A percentile compares a stretch with the other conserved stretches of the same genome.
Conservation (phyloP, 2,329 filamentous ascomycete genomes). For the Sporothrix phasma region DNA sequence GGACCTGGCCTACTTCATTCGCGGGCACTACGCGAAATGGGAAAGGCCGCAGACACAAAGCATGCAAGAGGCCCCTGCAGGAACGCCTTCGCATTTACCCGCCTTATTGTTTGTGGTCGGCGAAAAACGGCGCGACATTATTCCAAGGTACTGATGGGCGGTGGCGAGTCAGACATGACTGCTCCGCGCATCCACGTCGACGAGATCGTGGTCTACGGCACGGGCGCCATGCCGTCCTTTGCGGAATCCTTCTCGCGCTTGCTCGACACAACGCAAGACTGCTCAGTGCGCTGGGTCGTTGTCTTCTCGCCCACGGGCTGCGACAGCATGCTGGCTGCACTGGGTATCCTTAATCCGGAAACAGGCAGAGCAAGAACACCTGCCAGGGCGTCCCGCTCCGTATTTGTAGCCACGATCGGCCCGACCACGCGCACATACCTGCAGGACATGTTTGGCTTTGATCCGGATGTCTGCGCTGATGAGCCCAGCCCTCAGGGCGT, state of each 20-base stretch:
- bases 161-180: slow-evolving; percentile 29
- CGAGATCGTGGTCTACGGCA: slow-evolving; percentile 80
- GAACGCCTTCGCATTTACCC: slow-evolving; percentile 43
- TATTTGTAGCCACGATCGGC: slow-evolving; percentile 77
- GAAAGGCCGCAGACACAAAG: slow-evolving; percentile 32
- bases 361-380: slow-evolving; percentile 26
- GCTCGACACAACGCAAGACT: slow-evolving; percentile 36
- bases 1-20: slow-evolving; percentile 64
- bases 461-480: slow-evolving; percentile 70
- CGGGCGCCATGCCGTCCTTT: slow-evolving; percentile 72
- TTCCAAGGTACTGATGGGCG: slow-evolving; percentile 64
- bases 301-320: slow-evolving; percentile 62
- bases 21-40: slow-evolving; percentile 55
- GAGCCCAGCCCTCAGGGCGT: slow-evolving; percentile 77
- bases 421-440: slow-evolving; percentile 81
- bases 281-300: slow-evolving; percentile 55
- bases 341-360: slow-evolving; percentile 41
- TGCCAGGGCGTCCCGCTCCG: slow-evolving; percentile 27
- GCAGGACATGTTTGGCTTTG: slow-evolving; percentile 50
- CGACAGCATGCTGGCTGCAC: slow-evolving; percentile 45
- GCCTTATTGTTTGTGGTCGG: slow-evolving; percentile 75
- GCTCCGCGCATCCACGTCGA: slow-evolving; percentile 52
- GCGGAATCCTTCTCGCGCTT: slow-evolving; percentile 49
- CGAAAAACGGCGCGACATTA: slow-evolving; percentile 80
- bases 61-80: slow-evolving; percentile 26